phyloP scores from a whole-genome alignment of 345 rosid genomes.

The Gossypium turneri region DNA sequence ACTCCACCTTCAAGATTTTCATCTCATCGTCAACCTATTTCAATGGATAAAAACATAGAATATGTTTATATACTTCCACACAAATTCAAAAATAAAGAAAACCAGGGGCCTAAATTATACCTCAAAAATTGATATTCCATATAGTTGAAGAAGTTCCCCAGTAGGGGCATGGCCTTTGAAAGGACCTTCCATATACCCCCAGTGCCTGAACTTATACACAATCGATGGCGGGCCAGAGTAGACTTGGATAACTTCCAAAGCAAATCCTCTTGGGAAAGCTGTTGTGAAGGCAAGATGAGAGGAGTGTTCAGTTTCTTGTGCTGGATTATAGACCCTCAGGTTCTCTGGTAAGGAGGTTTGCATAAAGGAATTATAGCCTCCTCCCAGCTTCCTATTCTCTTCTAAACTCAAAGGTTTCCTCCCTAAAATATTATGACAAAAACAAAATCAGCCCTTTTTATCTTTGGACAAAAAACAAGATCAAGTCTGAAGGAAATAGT shows the following conservation, averaged over 20 bases:
- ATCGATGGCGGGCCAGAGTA: slow-evolving; percentile 54
- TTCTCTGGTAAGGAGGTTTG: slow-evolving; percentile 51
- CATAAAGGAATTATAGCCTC: slow-evolving; percentile 53
- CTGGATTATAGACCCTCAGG: slow-evolving; percentile 34
- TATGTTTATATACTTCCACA: neutral
- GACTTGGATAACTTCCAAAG: slow-evolving; percentile 54
- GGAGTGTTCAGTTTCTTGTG: slow-evolving; percentile 32
- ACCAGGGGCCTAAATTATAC: neutral
- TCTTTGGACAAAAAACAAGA: no score
- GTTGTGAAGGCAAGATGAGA: slow-evolving; percentile 42
- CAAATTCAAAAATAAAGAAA: neutral
- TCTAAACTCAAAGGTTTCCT: slow-evolving; percentile 39
- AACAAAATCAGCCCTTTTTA: neutral
- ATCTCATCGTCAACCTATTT: slow-evolving; percentile 42
- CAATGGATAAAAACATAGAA: neutral
- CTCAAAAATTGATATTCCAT: slow-evolving; percentile 12
- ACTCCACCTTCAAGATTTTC: slow-evolving; percentile 52
- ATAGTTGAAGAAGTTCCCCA: slow-evolving; percentile 39
- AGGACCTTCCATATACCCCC: slow-evolving; percentile 75
- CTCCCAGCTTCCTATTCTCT: slow-evolving; percentile 42
- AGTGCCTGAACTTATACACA: slow-evolving; percentile 67
- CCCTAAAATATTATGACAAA: slow-evolving; percentile 26
- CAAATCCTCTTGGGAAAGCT: slow-evolving; percentile 58
- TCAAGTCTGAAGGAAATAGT: neutral
- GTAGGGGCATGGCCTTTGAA: slow-evolving; percentile 28